These are phyloP conservation scores for Picochlorum sp. DNA, from an alignment of 139 green algal genomes.

Conservation along the genomic window DNA sequence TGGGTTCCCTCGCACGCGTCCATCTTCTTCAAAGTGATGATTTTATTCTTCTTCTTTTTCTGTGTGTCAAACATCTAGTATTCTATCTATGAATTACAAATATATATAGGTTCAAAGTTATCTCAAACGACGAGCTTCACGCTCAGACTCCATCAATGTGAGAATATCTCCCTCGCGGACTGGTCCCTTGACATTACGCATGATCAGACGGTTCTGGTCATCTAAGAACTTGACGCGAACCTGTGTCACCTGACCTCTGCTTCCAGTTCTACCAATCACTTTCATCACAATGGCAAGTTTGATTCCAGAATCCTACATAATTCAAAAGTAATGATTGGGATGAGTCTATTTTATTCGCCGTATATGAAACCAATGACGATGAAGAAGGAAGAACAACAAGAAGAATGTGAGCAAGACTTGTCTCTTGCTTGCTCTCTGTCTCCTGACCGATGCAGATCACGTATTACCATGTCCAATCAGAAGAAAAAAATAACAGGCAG, in stretches of 20 bases:
- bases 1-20: constrained; percentile 9
- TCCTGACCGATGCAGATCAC: too few relatives aligned
- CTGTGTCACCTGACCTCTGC: constrained; percentile 97
- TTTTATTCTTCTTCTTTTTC: too few relatives aligned
- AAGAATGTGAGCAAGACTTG: neutral
- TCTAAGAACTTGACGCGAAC: constrained; percentile 99
- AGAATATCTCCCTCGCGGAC: constrained; percentile 99
- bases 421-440: too few relatives aligned
- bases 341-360: too few relatives aligned
- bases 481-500: too few relatives aligned
- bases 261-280: constrained; percentile 96
- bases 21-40: neutral
- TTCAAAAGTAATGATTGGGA: too few relatives aligned
- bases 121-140: constrained; percentile 88
- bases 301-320: constrained; percentile 62
- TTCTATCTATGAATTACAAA: constrained; percentile 1
- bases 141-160: constrained; percentile 97
- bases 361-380: too few relatives aligned
- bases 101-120: constrained; percentile 23
- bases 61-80: too few relatives aligned
- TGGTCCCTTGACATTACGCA: constrained; percentile 99
- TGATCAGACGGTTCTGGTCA: constrained; percentile 96
- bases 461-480: too few relatives aligned
- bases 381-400: too few relatives aligned
- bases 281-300: constrained; percentile 99